Base-by-base conservation (phyloP, 176 grass and related monocot species). In the Raddia distichophylla region DNA sequence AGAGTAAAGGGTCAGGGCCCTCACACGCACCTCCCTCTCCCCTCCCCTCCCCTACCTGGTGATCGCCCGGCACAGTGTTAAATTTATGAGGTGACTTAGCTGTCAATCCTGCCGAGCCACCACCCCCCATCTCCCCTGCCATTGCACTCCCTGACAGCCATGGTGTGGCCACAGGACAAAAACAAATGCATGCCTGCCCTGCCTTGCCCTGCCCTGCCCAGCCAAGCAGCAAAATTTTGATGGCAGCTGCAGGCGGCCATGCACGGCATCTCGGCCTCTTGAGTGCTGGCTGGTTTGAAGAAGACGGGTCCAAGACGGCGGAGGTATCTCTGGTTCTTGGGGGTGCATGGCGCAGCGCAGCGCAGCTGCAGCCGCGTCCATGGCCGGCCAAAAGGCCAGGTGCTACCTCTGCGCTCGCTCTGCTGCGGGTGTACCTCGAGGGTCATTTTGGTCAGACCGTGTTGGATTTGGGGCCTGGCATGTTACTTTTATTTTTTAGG, bases 41-140 rank as follows among this genome's bases (percentile, higher is more conserved):
- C 7, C 27, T 27, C 27, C 9, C 63, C 48, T n/a, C 58, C 47
- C 67, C 69, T 60, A 80, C 67, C 74, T 69, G 65, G 72, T 81
- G 64, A 87, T 90, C 66, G 58, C 48, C 65, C 35, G 44, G 42
- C 40, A 80, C 53, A 61, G 65, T 50, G 67, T 40, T 63, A 45
- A 60, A 71, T 87, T 89, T 90, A 76, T 73, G 84, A 85, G 71
- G 62, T 12, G 60, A 62, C 76, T 53, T 83, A 87, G 87, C 89
- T 90, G 84, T 82, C 84, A 50, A 73, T 68, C 80, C 51, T 81
- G 48, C 44, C 82, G 67, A 13, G 12, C 74, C 56, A 33, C 3
- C 59, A 44, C 67, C 19, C 54, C 2, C 14, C 5, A 12, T 4
- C 63, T 14, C 43, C 67, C 46, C 22, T 49, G 55, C 5, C 20